These are phyloP conservation scores for Mitragyna speciosa DNA, from an alignment of 257 asterid genomes.

Conservation along the genomic window DNA sequence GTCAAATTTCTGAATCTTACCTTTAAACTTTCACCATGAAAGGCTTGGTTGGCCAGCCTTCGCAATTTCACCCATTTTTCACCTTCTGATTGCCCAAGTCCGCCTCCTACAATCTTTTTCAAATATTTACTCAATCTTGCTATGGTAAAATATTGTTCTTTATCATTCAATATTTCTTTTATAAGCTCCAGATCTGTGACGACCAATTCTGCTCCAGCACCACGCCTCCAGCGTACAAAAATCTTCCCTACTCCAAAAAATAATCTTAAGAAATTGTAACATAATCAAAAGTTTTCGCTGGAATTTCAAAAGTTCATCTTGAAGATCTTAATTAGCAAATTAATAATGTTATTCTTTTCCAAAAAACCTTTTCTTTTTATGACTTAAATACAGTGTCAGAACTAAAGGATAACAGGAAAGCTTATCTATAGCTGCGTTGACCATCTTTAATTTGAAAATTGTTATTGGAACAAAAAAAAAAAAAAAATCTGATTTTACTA, in stretches of 20 bases:
- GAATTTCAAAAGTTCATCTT: not conserved
- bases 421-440: not conserved
- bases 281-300: not conserved
- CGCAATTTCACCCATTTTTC: conserved; percentile 49
- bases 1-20: conserved; percentile 10
- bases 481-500: not conserved
- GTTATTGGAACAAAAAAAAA: not conserved
- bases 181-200: conserved; percentile 45
- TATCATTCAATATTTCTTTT: conserved; percentile 49
- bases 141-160: conserved; percentile 30
- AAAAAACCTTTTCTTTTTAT: too few relatives aligned
- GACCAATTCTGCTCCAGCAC: conserved; percentile 38
- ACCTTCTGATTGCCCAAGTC: conserved; percentile 43
- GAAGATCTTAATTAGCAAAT: too few relatives aligned
- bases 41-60: conserved; percentile 51
- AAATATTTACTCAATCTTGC: not conserved
- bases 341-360: too few relatives aligned
- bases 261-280: not conserved
- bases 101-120: conserved; percentile 44
- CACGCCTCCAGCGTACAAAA: conserved; percentile 40
- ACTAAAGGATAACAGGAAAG: too few relatives aligned
- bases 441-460: not conserved
- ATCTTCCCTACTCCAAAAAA: conserved; percentile 33
- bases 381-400: too few relatives aligned
- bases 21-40: conserved; percentile 51